These are phyloP conservation scores for Fusarium oligoseptatum DNA, from an alignment of 2,329 filamentous ascomycete species.

Conservation along the genomic window DNA sequence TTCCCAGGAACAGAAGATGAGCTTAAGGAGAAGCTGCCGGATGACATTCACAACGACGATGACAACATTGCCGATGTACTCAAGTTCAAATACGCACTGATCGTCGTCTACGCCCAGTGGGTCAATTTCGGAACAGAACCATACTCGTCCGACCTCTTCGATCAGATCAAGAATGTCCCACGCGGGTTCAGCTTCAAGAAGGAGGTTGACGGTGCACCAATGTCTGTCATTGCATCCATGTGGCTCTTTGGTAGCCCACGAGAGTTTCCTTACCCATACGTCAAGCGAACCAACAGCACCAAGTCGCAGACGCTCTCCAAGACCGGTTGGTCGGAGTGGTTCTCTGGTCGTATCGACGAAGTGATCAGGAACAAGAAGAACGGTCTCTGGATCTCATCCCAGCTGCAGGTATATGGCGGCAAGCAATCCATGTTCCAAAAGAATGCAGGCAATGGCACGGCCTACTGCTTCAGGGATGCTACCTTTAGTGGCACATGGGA, in stretches of 20 bases:
- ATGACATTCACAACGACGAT: constrained; percentile 47
- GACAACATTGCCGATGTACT: constrained; percentile 46
- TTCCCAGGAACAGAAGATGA: constrained; percentile 44
- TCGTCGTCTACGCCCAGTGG: constrained; percentile 64
- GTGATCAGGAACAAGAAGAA: constrained; percentile 33
- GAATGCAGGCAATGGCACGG: constrained; percentile 60
- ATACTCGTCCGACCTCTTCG: not conserved
- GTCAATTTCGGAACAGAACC: not conserved
- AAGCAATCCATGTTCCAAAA: constrained; percentile 56
- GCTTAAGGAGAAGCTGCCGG: constrained; percentile 52
- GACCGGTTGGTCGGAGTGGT: constrained; percentile 51
- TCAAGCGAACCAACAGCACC: constrained; percentile 61
- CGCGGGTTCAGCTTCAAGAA: not conserved
- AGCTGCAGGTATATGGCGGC: constrained; percentile 61
- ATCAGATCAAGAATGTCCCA: not conserved
- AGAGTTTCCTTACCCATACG: constrained; percentile 63
- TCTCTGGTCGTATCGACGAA: constrained; percentile 35
- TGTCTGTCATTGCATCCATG: not conserved
- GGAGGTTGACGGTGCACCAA: not conserved
- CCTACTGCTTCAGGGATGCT: constrained; percentile 62
- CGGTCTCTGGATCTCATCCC: constrained; percentile 58
- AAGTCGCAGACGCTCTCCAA: constrained; percentile 55
- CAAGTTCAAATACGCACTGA: constrained; percentile 52
- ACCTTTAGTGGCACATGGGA: constrained; percentile 57
- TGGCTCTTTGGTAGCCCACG: constrained; percentile 62